Evolutionary conservation across 2,329 filamentous ascomycete genomes (phyloP).

Genomic region (Sporothrix pallida): DNA sequence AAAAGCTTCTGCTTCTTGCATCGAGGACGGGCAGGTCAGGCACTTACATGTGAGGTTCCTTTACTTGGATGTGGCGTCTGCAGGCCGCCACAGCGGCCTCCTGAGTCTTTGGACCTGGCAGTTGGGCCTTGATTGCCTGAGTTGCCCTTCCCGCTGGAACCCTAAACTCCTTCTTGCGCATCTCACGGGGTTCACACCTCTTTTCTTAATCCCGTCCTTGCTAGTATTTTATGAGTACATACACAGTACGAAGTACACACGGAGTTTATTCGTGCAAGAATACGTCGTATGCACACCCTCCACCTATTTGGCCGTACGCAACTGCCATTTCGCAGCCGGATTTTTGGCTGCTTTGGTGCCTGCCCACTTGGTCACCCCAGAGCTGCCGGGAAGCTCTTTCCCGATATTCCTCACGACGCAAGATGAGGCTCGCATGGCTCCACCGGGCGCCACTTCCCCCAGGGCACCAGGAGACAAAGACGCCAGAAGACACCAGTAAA

Average conservation of each 20-base stretch:
- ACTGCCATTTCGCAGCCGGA: not conserved
- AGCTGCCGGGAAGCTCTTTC: constrained; percentile 9
- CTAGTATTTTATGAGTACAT: not conserved
- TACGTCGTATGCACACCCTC: not conserved
- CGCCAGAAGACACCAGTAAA: not conserved
- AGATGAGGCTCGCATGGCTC: constrained; percentile 17
- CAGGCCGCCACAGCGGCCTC: not conserved
- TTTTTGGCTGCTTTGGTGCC: not conserved
- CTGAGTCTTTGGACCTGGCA: not conserved
- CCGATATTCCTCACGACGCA: constrained; percentile 1
- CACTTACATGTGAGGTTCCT: not conserved
- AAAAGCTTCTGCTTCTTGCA: not conserved
- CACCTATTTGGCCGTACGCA: constrained; percentile 1
- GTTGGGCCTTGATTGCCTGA: not conserved
- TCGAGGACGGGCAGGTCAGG: no score
- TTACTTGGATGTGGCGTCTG: constrained; percentile 5
- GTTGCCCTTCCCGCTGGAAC: constrained; percentile 1
- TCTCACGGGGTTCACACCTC: constrained; percentile 1
- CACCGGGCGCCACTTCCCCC: constrained; percentile 4
- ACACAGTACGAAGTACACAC: not conserved
- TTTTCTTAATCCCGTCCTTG: not conserved
- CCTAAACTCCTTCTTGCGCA: not conserved
- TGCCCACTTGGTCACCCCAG: not conserved
- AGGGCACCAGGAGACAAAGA: constrained; percentile 1
- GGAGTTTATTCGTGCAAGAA: not conserved